Evolutionary conservation across 2,329 filamentous ascomycete genomes (phyloP).

Genomic region (Microdochium trichocladiopsis): DNA sequence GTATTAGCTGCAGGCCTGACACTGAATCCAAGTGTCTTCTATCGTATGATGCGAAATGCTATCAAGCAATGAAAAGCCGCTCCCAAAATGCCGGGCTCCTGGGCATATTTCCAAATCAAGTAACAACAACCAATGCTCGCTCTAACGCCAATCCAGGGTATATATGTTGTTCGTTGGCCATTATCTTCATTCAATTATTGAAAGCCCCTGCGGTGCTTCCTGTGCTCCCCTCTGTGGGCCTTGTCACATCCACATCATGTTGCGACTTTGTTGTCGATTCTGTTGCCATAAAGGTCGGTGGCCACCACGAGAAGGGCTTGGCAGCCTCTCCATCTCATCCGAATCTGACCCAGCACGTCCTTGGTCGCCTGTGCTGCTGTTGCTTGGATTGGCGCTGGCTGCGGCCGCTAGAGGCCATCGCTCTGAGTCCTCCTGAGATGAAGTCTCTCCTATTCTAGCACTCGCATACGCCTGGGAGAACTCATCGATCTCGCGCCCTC

Average conservation of each 20-base stretch:
- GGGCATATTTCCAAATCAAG: not conserved
- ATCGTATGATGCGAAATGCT: no score
- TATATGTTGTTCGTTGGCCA: not conserved
- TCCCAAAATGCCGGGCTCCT: no score
- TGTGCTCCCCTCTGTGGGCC: not conserved
- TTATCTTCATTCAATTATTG: not conserved
- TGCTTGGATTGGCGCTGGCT: not conserved
- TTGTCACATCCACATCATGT: conserved; percentile 37
- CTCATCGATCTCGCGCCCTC: conserved; percentile 36
- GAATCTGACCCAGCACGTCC: conserved; percentile 2
- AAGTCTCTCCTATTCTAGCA: conserved; percentile 28
- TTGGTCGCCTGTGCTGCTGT: conserved; percentile 3
- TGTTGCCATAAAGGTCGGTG: conserved; percentile 46
- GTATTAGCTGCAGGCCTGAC: no score
- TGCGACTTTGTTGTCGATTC: conserved; percentile 39
- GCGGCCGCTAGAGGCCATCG: conserved; percentile 19
- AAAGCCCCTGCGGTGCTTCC: not conserved
- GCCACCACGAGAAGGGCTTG: conserved; percentile 15
- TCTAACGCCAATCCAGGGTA: not conserved
- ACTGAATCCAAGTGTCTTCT: no score
- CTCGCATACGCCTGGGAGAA: conserved; percentile 34
- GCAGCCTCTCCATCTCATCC: conserved; percentile 5
- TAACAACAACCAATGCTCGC: not conserved
- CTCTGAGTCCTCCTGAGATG: conserved; percentile 26
- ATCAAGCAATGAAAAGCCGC: no score